These are phyloP conservation scores for Loxodes magnus DNA, from an alignment of 73 alveolate species.

Conservation along the genomic window DNA sequence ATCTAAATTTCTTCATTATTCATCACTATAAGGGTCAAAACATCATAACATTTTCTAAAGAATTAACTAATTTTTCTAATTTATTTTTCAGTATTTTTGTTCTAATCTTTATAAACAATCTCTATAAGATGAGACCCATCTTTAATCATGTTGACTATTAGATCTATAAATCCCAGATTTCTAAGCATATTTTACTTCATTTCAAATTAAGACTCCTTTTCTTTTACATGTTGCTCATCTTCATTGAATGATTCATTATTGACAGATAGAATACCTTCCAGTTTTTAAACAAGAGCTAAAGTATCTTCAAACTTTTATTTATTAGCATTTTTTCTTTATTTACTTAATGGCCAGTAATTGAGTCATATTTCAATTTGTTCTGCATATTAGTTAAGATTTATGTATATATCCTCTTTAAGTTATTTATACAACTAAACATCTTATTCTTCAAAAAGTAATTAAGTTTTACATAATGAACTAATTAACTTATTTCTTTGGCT, in stretches of 20 bases:
- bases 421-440: not conserved
- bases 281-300: not conserved
- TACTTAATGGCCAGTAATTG: slow-evolving; percentile 3
- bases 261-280: not conserved
- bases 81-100: not conserved
- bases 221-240: not conserved
- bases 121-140: slow-evolving; percentile 3
- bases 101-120: not conserved
- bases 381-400: not conserved
- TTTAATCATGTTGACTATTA: not conserved
- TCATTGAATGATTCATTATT: not conserved
- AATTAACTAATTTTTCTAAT: not conserved
- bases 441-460: not conserved
- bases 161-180: not conserved
- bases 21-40: not conserved
- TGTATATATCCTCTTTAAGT: not conserved
- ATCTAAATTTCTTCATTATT: slow-evolving; percentile 21
- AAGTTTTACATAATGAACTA: not conserved
- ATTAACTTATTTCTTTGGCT: not conserved
- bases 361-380: not conserved
- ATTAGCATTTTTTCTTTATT: not conserved
- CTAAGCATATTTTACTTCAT: not conserved
- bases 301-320: not conserved
- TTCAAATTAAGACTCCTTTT: not conserved
- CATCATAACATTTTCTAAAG: not conserved